These are phyloP conservation scores for Penicillium sp. DNA, from an alignment of 2,329 filamentous ascomycete species.

Conservation along the genomic window DNA sequence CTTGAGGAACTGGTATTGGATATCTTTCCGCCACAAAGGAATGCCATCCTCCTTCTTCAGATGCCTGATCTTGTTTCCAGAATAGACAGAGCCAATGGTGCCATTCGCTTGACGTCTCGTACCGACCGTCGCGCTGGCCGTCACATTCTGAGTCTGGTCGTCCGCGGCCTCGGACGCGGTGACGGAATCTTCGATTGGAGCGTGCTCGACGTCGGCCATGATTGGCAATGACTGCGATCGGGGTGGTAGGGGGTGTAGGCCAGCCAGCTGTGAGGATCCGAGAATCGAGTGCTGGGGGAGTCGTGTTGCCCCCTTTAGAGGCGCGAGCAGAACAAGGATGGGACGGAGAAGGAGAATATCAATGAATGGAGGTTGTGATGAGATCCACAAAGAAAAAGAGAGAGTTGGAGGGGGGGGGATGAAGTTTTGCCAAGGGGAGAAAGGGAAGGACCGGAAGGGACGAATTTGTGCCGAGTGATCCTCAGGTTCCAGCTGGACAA, in stretches of 20 bases:
- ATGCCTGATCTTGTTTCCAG: constrained; percentile 68
- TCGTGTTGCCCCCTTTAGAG: constrained; percentile 24
- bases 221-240: constrained; percentile 17
- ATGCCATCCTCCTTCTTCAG: constrained; percentile 70
- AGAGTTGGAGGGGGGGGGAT: background rate
- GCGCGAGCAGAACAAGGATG: constrained; percentile 17
- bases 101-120: constrained; percentile 66
- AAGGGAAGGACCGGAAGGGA: constrained; percentile 24
- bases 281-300: constrained; percentile 12
- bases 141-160: constrained; percentile 42
- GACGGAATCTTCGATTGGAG: constrained; percentile 42
- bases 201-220: constrained; percentile 43
- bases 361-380: constrained; percentile 2
- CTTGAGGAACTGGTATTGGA: constrained; percentile 67
- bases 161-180: constrained; percentile 42
- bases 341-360: constrained; percentile 11
- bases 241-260: constrained; percentile 6
- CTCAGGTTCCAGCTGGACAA: constrained; percentile 12
- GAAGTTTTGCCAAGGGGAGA: constrained; percentile 14
- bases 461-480: constrained; percentile 22
- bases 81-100: constrained; percentile 68
- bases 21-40: constrained; percentile 68
- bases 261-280: constrained; percentile 11
- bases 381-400: background rate
- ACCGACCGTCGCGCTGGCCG: constrained; percentile 48